phyloP scores from a whole-genome alignment of 2,329 filamentous ascomycete species.

The Setomelanomma holmii region DNA sequence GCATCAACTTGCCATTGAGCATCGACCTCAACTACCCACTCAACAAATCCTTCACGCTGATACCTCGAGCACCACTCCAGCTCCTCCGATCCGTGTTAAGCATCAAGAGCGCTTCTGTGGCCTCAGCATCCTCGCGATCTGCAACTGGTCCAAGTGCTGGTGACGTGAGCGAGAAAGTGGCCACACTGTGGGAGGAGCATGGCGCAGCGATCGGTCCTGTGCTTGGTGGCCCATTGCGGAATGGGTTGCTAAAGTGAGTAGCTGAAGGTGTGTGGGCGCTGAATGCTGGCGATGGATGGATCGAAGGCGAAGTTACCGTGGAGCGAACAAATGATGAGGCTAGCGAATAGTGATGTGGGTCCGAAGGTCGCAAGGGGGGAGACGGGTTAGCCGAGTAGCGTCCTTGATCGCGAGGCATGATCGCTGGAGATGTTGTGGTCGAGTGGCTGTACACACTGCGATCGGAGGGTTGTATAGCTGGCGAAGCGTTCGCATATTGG shows the following conservation, averaged over 20 bases:
- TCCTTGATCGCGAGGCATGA: slow-evolving; percentile 50
- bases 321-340: slow-evolving; percentile 51
- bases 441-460: slow-evolving; percentile 42
- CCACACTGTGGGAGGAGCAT: slow-evolving; percentile 32
- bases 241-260: slow-evolving; percentile 41
- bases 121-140: slow-evolving; percentile 68
- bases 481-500: slow-evolving; percentile 40
- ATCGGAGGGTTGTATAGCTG: slow-evolving; percentile 48
- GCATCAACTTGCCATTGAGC: too few relatives aligned
- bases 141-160: slow-evolving; percentile 47
- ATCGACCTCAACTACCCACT: slow-evolving; percentile 34
- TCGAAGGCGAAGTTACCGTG: slow-evolving; percentile 43
- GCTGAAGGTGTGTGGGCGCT: slow-evolving; percentile 50
- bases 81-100: slow-evolving; percentile 77
- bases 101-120: slow-evolving; percentile 87
- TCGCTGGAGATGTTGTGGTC: slow-evolving; percentile 50
- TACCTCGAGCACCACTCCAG: slow-evolving; percentile 50
- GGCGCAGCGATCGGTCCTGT: slow-evolving; percentile 25
- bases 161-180: slow-evolving; percentile 43
- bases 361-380: slow-evolving; percentile 45
- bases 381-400: slow-evolving; percentile 56
- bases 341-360: slow-evolving; percentile 58
- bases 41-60: slow-evolving; percentile 57
- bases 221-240: slow-evolving; percentile 34
- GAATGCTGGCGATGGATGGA: slow-evolving; percentile 47